These are phyloP conservation scores for Lecanicillium sp. DNA, from an alignment of 2,329 filamentous ascomycete species.

Conservation along the genomic window DNA sequence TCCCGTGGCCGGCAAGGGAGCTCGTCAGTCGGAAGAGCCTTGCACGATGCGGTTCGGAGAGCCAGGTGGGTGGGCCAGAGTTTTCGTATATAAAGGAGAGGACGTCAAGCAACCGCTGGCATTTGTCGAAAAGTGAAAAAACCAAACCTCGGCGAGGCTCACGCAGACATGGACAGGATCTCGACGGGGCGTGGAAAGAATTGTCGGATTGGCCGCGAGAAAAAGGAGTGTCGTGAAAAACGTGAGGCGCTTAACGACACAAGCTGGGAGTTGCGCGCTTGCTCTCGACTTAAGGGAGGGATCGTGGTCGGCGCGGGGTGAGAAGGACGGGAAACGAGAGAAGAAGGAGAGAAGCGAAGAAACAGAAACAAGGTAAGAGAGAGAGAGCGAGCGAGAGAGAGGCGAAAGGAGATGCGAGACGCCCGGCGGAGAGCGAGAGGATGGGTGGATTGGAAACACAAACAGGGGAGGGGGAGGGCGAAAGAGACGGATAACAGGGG, in stretches of 20 bases:
- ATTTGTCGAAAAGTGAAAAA: conserved; percentile 2
- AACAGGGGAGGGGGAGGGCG: not conserved
- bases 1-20: not conserved
- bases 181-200: not conserved
- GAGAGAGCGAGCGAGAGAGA: not conserved
- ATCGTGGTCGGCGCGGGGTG: not conserved
- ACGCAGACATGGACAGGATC: conserved; percentile 6
- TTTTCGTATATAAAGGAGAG: conserved; percentile 2
- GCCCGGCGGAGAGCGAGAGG: not conserved
- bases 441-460: not conserved
- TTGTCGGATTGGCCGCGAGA: not conserved
- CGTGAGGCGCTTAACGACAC: too few species aligned
- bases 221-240: conserved; percentile 4
- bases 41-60: conserved; percentile 1
- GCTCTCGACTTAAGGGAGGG: conserved; percentile 4
- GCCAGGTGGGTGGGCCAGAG: too few species aligned
- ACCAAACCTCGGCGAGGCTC: conserved; percentile 3
- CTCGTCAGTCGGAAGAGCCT: too few species aligned
- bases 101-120: conserved; percentile 2
- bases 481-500: not conserved
- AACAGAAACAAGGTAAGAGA: conserved; percentile 2
- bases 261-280: too few species aligned
- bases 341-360: conserved; percentile 4
- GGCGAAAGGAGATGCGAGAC: not conserved
- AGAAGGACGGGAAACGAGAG: not conserved